These are phyloP conservation scores for Ophiorrhiza pumila DNA, from an alignment of 257 asterid species.

Conservation along the genomic window DNA sequence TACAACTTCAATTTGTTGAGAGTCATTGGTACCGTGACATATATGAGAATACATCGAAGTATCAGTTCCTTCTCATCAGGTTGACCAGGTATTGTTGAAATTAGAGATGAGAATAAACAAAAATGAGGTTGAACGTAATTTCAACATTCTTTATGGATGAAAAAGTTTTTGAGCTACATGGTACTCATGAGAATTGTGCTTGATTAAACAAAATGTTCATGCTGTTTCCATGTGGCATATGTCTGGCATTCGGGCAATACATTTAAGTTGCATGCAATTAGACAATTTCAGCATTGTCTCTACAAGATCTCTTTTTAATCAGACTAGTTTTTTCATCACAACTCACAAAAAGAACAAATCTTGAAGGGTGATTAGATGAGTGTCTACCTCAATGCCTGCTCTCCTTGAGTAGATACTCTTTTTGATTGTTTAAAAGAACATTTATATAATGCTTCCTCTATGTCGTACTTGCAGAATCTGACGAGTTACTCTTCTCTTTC, in stretches of 20 bases:
- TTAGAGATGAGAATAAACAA: not conserved
- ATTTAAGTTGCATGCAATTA: not conserved
- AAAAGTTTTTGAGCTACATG: too few species aligned
- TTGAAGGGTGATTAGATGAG: not conserved
- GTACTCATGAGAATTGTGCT: not conserved
- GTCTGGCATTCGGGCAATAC: not conserved
- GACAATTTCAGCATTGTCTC: too few species aligned
- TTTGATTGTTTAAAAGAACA: not conserved
- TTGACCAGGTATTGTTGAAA: not conserved
- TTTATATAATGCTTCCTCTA: not conserved
- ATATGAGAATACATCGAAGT: not conserved
- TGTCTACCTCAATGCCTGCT: not conserved
- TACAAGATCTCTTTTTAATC: too few species aligned
- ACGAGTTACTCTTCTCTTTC: not conserved
- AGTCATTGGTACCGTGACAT: not conserved
- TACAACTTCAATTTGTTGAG: not conserved
- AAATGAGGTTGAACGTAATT: not conserved
- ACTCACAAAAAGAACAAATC: not conserved
- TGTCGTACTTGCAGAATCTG: conserved; percentile 1
- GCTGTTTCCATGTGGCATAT: not conserved
- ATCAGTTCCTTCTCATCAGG: not conserved
- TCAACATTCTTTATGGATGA: not conserved
- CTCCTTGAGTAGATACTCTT: not conserved
- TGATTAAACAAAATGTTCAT: not conserved
- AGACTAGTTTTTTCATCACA: not conserved